Base-by-base conservation (phyloP, 192 early-diverging fungal genomes). In the Chytriomyces sp. region DNA sequence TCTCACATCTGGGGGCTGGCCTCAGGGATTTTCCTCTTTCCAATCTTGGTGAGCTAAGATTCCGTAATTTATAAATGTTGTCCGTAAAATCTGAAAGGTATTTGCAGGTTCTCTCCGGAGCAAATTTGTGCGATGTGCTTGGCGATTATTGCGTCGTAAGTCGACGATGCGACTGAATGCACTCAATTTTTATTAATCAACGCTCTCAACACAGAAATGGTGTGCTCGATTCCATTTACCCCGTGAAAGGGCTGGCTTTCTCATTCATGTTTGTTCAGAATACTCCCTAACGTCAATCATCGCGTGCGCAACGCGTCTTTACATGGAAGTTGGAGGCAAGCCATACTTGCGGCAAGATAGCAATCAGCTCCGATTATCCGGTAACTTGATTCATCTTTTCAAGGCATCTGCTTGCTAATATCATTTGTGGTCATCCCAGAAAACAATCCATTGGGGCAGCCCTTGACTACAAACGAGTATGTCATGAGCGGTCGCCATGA, bases 41-140 rank as follows among this genome's bases (percentile, higher is more conserved):
- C 50, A 49, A 8, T 35, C 48, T 23, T 66, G 82, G 82, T 45
- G 61, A 35, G 1, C 1, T 35, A 2, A 35, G 2, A 35, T 81
- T 5, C n/a, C 13, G 5, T 16, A 67, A 23, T n/a, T 93, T 43
- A 80, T 85, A 26, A 92, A 96, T 79, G 91, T 92, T 44, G 81
- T 95, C 45, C 95, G 94, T 13, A 84, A 94, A 7, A 95, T 96
- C 72, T 24, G 26, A 46, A 69, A 5, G 87, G 59, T 57, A 71
- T 96, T 20, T 69, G 95, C 20, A 61, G 82, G 43, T 46, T 69
- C 18, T n/a, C 69, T 18, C 47, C 69, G 45, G 77, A 83, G 24
- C 57, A 83, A 73, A 78, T 49, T 83, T 96, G 94, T 72, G 93
- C 94, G 46, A 95, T 98, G 94, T 93, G 92, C 77, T 84, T 95